A percentile compares a stretch with the other conserved stretches of the same genome.
Conservation (phyloP, 2,329 filamentous ascomycete genomes). For the Talaromyces sp. region DNA sequence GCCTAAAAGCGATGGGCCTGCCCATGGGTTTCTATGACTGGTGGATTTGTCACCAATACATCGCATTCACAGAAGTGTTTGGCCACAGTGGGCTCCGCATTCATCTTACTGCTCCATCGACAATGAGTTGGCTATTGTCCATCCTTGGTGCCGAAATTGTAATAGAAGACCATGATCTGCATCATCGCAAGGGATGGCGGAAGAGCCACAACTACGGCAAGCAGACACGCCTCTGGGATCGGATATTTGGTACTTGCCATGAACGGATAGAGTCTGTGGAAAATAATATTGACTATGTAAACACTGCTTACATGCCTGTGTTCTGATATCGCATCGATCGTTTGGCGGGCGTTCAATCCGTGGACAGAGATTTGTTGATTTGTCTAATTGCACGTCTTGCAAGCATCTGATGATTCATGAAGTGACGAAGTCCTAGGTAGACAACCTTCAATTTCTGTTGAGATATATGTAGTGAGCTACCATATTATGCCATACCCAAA, state of each 20-base stretch:
- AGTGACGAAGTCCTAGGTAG: background rate
- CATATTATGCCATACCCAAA: background rate
- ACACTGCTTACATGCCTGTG: conserved; percentile 28
- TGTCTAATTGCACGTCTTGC: background rate
- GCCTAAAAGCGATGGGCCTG: conserved; percentile 35
- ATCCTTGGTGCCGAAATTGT: conserved; percentile 36
- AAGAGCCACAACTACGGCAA: conserved; percentile 41
- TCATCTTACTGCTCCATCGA: conserved; percentile 33
- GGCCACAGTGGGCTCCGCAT: conserved; percentile 33
- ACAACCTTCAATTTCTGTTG: background rate
- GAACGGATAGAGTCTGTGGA: conserved; percentile 35
- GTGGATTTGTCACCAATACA: conserved; percentile 47
- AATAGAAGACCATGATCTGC: conserved; percentile 44
- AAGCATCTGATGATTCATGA: background rate
- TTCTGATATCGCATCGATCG: conserved; percentile 15
- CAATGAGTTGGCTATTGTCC: conserved; percentile 34
- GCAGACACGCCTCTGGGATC: conserved; percentile 40
- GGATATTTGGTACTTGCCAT: conserved; percentile 34
- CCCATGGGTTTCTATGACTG: conserved; percentile 49
- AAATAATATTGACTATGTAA: conserved; percentile 32
- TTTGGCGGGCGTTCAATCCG: background rate
- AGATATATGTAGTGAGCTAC: background rate
- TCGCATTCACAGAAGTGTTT: conserved; percentile 26
- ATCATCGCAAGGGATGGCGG: conserved; percentile 39
- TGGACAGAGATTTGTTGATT: background rate